Base-by-base conservation (phyloP, 441 rosid genomes). In the Erysimum pusillum region DNA sequence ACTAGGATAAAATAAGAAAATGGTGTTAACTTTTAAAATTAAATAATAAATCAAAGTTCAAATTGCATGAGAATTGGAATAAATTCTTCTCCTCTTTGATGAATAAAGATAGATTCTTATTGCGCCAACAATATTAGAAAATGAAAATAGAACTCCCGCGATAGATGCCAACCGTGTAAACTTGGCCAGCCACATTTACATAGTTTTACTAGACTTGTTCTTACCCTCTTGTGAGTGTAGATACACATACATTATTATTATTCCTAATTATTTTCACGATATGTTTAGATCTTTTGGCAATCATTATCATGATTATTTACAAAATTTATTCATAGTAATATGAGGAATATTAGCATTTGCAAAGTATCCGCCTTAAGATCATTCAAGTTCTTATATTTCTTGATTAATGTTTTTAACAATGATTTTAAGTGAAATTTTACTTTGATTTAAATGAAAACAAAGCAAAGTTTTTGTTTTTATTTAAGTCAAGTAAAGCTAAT, bases 61-160 rank as follows among this genome's bases (percentile, higher is more conserved):
- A 69, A 56, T 79, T 79, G 82, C 76, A 63, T 58, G 75, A 75
- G 62, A 70, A 81, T 79, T 76, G 84, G 91, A 86, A 89, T 86
- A 79, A 64, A 88, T 89, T 84, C 91, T 89, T 91, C 69, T 77
- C 93, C 83, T 89, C 93, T 84, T 83, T 87, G 79, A 67, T 90
- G 87, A 89, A 84, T 79, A 89, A 89, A 89, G 82, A 78, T 85
- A 86, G 90, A 89, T 89, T 89, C 91, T 75, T 73, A 67, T 76
- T 60, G 77, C 77, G 82, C 78, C 78, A 79, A 74, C 71, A 62
- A 79, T 48, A 67, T 79, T 65, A 69, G 31, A 39, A 74, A 74
- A 71, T 31, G 67, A 71, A 76, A 75, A 67, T 65, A 61, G 35
- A 80, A 71, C 67, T 70, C 80, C 77, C 76, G 77, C 79, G 73